Conservation (phyloP, 73 alveolate species). For the Tetrahymena borealis region DNA sequence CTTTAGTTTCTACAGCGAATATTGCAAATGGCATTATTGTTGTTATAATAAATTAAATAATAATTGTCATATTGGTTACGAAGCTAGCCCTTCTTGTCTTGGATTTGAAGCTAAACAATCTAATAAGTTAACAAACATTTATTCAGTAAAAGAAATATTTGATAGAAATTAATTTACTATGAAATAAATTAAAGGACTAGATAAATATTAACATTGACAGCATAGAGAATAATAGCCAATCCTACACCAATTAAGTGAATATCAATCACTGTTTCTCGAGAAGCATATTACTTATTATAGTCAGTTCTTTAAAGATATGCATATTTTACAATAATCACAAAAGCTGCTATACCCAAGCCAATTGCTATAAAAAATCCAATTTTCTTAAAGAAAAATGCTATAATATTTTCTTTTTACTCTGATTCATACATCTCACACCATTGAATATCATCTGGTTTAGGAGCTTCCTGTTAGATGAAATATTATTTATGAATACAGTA, state of each 20-base stretch:
- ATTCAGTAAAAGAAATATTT: no score
- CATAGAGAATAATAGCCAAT: background rate
- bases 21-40: background rate
- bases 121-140: background rate
- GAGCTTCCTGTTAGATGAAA: background rate
- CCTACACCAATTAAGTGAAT: background rate
- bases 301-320: background rate
- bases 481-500: background rate
- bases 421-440: background rate
- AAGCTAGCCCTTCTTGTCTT: background rate
- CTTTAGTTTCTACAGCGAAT: background rate
- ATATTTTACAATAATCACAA: background rate
- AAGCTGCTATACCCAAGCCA: no score
- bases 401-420: background rate
- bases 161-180: background rate
- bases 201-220: background rate
- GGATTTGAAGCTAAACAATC: background rate
- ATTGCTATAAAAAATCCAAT: background rate
- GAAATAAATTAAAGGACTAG: background rate
- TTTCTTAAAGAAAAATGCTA: background rate
- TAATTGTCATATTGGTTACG: background rate
- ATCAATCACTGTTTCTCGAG: background rate
- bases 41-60: background rate
- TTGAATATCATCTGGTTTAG: background rate
- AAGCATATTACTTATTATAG: background rate